Evolutionary conservation across 257 asterid species (phyloP).

Genomic region (Gardenia jasminoides): DNA sequence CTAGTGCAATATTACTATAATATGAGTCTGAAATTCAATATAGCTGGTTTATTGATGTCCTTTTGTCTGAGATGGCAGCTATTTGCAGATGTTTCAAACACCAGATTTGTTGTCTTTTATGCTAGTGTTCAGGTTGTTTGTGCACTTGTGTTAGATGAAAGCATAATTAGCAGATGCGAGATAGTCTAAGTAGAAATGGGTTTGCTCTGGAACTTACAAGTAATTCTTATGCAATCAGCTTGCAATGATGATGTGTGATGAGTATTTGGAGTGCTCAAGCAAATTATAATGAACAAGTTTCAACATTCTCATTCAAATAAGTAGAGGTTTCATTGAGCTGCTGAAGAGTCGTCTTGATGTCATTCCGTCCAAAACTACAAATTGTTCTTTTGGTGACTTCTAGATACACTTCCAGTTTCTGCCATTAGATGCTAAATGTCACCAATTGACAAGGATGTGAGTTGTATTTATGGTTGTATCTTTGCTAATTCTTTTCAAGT

Average conservation of each 20-base stretch:
- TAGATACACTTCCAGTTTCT: background rate
- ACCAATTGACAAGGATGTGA: background rate
- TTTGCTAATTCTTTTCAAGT: background rate
- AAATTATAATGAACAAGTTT: conserved; percentile 23
- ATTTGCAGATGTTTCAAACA: background rate
- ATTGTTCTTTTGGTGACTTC: conserved; percentile 9
- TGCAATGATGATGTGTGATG: conserved; percentile 85
- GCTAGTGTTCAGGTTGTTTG: no score
- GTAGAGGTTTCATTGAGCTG: conserved; percentile 42
- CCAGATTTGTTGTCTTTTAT: background rate
- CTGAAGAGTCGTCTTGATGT: conserved; percentile 26
- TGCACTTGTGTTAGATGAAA: background rate
- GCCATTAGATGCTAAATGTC: background rate
- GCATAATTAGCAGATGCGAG: background rate
- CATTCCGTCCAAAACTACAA: conserved; percentile 22
- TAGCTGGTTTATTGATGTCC: background rate
- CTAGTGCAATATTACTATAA: background rate
- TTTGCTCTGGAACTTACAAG: conserved; percentile 30
- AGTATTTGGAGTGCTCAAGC: conserved; percentile 49
- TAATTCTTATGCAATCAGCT: conserved; percentile 63
- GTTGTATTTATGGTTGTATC: background rate
- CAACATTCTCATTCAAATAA: conserved; percentile 32
- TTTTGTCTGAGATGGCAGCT: background rate
- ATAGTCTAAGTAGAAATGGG: background rate
- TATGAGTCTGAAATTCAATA: background rate